Base-by-base conservation (phyloP, 1,284 basidiomycete genomes). In the Leccinum fuscescens region DNA sequence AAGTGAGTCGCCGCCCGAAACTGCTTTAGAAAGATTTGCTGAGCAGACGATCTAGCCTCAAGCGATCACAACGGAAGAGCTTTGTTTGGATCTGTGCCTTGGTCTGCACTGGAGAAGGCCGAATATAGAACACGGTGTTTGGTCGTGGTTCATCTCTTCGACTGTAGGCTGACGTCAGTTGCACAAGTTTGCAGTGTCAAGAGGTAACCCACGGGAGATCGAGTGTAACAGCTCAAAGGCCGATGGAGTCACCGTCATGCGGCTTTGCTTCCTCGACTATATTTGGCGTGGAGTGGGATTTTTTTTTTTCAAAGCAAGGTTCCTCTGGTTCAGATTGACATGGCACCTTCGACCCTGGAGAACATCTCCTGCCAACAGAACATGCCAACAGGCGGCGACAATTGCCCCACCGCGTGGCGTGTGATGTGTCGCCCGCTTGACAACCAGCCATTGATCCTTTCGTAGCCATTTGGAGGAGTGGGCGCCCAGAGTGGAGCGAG, bases 201-300 rank as follows among this genome's bases (percentile, higher is more conserved):
- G 46, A 42, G 29, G 37, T 7, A 17, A 24, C 17, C 33, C n/a
- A 9, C 15, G 33, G 27, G 27, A 20, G 37, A 55, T 42, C 27
- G 39, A 49, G 44, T 22, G 46, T 31, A 39, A 33, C 50, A 56
- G 51, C 39, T 60, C 51, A 56, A 62, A 57, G 39, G 20, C 53
- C 35, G 39, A 31, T 50, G 20, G 9, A 58, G 24, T 51, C 42
- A 24, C 27, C 56, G 31, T 27, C 4, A 50, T 31, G 27, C 31
- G n/a, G 6, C 27, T 50, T 11, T 22, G n/a, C 17, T 35, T 6
- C 56, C 51, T 17, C 39, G 11, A 11, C 9, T 22, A 31, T 56
- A 24, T 29, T 48, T 33, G 15, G 55, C 42, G 2, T 22, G 52
- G 49, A 56, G 29, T 46, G 14, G 12, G 15, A 6, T 20, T 20